phyloP scores from a whole-genome alignment of 2,329 filamentous ascomycete species.

The Trichoderma sp. region DNA sequence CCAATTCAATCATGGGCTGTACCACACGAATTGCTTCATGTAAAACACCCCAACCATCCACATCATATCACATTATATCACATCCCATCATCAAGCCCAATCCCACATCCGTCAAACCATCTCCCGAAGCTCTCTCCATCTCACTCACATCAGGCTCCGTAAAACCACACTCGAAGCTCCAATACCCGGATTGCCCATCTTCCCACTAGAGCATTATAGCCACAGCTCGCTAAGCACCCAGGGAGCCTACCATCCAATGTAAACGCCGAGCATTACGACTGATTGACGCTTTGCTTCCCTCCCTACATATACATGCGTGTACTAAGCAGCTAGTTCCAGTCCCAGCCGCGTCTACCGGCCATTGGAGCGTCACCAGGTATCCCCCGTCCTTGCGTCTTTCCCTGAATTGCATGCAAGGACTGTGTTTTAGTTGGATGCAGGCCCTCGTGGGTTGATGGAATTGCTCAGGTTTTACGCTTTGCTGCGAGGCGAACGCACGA shows the following conservation, averaged over 20 bases:
- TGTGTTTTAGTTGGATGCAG: neutral
- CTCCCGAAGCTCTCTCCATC: neutral
- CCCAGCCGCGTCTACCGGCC: neutral
- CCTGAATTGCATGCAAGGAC: slow-evolving; percentile 1
- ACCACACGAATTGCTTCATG: neutral
- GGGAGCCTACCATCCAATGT: neutral
- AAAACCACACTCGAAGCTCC: neutral
- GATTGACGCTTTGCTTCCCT: neutral
- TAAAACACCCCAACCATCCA: neutral
- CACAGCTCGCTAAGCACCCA: neutral
- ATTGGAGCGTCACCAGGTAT: neutral
- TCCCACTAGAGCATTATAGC: neutral
- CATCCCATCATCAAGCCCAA: neutral
- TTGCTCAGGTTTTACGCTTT: neutral
- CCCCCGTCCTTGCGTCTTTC: neutral
- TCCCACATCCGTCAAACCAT: neutral
- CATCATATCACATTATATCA: too few species aligned
- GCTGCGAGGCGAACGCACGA: neutral
- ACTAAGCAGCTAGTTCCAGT: neutral
- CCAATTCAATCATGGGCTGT: neutral
- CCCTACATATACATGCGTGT: neutral
- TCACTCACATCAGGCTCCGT: neutral
- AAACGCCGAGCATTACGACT: neutral
- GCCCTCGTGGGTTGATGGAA: neutral
- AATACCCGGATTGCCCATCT: neutral